Percentiles rank a stretch among this genome's conserved stretches.
Evolutionary conservation across 805 yeast species (phyloP).

Genomic region (Nakazawaea laoshanensis): DNA sequence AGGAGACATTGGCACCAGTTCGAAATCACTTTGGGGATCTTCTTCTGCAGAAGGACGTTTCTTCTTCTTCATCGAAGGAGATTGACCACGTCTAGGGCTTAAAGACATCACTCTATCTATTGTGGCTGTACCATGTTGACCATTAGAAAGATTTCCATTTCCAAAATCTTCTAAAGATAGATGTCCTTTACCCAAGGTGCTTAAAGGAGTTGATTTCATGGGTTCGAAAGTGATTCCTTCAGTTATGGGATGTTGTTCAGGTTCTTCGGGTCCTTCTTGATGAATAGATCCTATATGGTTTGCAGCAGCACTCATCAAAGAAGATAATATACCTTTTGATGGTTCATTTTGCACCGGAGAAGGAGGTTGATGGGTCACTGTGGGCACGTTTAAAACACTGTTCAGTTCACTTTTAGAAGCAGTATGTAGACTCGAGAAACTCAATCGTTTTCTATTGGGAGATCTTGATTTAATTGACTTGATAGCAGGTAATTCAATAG

Average conservation of each 20-base stretch:
- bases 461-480: too few species aligned
- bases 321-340: slow-evolving; percentile 28
- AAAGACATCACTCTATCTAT: slow-evolving; percentile 5
- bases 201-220: slow-evolving; percentile 35
- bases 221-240: slow-evolving; percentile 37
- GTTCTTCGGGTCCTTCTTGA: too few species aligned
- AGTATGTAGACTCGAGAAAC: too few species aligned
- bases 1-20: too few species aligned
- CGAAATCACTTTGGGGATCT: too few species aligned
- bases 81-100: slow-evolving; percentile 6
- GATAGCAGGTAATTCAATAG: too few species aligned
- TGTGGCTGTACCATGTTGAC: slow-evolving; percentile 1
- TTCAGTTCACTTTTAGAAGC: slow-evolving; percentile 8
- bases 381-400: slow-evolving; percentile 1
- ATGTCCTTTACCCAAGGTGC: slow-evolving; percentile 41
- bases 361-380: not conserved
- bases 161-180: slow-evolving; percentile 26
- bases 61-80: too few species aligned
- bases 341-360: slow-evolving; percentile 1
- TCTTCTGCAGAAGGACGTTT: too few species aligned
- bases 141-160: not conserved
- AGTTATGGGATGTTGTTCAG: not conserved
- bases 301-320: slow-evolving; percentile 37
- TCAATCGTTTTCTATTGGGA: too few species aligned
- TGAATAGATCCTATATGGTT: slow-evolving; percentile 11